Evolutionary conservation across 495 filamentous ascomycete species (phyloP).

Genomic region (Podospora appendiculata): DNA sequence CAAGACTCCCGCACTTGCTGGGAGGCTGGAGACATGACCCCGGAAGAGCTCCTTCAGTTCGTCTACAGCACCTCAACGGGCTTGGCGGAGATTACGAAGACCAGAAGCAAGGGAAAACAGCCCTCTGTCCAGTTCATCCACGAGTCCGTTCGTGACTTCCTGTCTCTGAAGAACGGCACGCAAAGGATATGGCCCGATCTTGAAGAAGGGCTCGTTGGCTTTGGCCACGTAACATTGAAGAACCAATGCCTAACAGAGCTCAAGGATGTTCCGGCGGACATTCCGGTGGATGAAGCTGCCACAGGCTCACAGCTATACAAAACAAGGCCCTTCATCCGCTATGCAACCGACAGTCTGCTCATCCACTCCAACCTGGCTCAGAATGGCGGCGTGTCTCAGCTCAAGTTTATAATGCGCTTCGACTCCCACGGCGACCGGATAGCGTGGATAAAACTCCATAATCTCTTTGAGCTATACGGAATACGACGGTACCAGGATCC

Average conservation of each 20-base stretch:
- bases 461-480: neutral
- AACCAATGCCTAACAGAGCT: neutral
- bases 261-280: neutral
- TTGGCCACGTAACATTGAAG: conserved; percentile 19
- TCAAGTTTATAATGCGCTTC: neutral
- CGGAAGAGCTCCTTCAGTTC: conserved; percentile 10
- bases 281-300: neutral
- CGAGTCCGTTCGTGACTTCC: conserved; percentile 29
- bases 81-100: conserved; percentile 19
- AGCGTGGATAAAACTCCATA: neutral
- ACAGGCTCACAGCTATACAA: neutral
- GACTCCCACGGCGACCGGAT: neutral
- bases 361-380: neutral
- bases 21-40: conserved; percentile 1
- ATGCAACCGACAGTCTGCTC: neutral
- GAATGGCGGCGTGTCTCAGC: neutral
- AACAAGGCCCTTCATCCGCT: conserved; percentile 1
- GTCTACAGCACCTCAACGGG: conserved; percentile 24
- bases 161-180: conserved; percentile 15
- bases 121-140: conserved; percentile 32
- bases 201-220: conserved; percentile 7
- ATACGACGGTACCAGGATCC: neutral
- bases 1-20: conserved; percentile 1
- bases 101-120: conserved; percentile 2
- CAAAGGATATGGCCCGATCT: conserved; percentile 24